Evolutionary conservation across 345 rosid genomes (phyloP), one percentile per base, ranked within the genome.

Genomic region (Citrus medica): DNA sequence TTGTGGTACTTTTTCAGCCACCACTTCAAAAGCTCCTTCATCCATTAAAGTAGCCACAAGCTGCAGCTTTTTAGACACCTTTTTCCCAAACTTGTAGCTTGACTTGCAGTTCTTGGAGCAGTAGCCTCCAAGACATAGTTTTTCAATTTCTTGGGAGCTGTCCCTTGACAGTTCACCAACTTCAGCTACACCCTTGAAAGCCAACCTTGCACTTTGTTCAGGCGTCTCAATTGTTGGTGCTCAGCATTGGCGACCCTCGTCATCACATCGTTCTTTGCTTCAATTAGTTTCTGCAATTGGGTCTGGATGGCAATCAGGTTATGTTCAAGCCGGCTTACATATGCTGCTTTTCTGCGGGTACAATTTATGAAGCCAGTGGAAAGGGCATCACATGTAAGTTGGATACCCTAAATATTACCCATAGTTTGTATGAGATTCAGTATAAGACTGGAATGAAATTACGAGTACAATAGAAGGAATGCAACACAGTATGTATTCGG

Each of bases 51-150:
- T 27, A 4, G 0, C 37, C 60, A 70, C 35, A 17, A 25, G 12
- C 2, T 12, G 7, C 1, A 46, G 58, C 24, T 0, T 48, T 28
- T 22, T 30, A 21, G 42, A 2, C n/a, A 62, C 70, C 10, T 17
- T n/a, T 32, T 69, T 60, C 16, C 76, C 76, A 9, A 71, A 32
- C 53, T 42, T 62, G 76, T 70, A 71, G 62, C 25, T 62, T n/a
- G 76, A 37, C 58, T 30, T 63, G 71, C 4, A 75, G 71, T 48
- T 64, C 40, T 0, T 19, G 61, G 78, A 65, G 6, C 78, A 73
- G 12, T 4, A 58, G 19, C 59, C 66, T 55, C 74, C 74, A 37
- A 67, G 67, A 27, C 67, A 69, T 19, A 67, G 2, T 3, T 37
- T 77, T 40, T 38, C 33, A 35, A 38, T 37, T 68, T 77, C 67